phyloP scores from a whole-genome alignment of 495 filamentous ascomycete species.

The Paragyromitra xinjiangensis region DNA sequence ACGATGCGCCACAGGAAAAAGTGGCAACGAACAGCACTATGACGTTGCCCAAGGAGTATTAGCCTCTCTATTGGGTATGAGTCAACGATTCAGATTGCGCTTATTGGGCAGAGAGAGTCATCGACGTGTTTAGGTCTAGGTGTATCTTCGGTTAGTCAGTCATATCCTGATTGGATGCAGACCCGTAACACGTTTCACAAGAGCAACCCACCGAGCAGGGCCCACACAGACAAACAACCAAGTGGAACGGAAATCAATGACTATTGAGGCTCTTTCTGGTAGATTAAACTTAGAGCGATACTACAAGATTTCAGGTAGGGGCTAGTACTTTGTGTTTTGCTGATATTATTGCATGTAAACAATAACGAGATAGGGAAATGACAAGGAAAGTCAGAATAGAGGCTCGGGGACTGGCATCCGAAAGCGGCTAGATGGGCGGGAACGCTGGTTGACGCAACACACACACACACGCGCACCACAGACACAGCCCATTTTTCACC shows the following conservation, averaged over 20 bases:
- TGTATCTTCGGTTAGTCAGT: conserved; percentile 47
- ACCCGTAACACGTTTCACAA: conserved; percentile 46
- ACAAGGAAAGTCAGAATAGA: conserved; percentile 35
- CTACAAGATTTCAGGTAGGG: conserved; percentile 34
- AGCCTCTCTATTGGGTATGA: conserved; percentile 41
- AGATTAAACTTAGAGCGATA: conserved; percentile 15
- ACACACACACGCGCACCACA: conserved; percentile 33
- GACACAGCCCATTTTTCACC: conserved; percentile 43
- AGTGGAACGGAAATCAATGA: conserved; percentile 28
- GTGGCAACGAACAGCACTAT: conserved; percentile 36
- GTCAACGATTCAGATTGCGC: conserved; percentile 51
- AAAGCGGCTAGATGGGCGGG: conserved; percentile 48
- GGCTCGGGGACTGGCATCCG: conserved; percentile 45
- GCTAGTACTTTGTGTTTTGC: conserved; percentile 23
- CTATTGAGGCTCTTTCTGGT: conserved; percentile 44
- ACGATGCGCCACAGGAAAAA: conserved; percentile 38
- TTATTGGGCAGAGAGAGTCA: conserved; percentile 52
- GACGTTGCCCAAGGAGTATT: conserved; percentile 32
- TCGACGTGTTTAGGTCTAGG: conserved; percentile 47
- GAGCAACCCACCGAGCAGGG: conserved; percentile 15
- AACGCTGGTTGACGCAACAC: conserved; percentile 49
- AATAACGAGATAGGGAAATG: conserved; percentile 28
- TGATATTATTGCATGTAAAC: conserved; percentile 38
- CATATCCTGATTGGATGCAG: conserved; percentile 35
- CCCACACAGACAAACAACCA: conserved; percentile 26